Evolutionary conservation across 2,329 filamentous ascomycete species (phyloP).

Genomic region (Calonectria honghensis): DNA sequence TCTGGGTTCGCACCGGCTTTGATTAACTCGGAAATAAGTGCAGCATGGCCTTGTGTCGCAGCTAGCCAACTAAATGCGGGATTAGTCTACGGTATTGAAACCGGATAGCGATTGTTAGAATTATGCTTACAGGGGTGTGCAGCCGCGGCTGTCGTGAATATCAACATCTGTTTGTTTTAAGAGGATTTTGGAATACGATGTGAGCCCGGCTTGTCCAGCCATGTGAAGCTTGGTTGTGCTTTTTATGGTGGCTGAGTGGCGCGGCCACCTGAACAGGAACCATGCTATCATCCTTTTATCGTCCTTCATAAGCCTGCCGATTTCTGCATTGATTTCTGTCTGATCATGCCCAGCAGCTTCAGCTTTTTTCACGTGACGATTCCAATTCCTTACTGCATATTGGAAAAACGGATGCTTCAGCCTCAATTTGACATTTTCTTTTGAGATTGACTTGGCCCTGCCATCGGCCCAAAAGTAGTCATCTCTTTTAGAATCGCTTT

Average conservation of each 20-base stretch:
- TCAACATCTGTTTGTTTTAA: conserved; percentile 43
- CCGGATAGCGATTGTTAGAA: not conserved
- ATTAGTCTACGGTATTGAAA: conserved; percentile 7
- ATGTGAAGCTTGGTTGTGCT: conserved; percentile 42
- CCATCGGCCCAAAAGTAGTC: not conserved
- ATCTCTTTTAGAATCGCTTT: too few species aligned
- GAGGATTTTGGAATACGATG: conserved; percentile 47
- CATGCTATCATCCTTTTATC: conserved; percentile 34
- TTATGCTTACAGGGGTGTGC: conserved; percentile 52
- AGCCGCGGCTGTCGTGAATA: conserved; percentile 33
- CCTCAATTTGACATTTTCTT: conserved; percentile 26
- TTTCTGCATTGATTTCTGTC: conserved; percentile 28
- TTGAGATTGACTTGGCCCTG: not conserved
- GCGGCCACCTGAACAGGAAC: conserved; percentile 42
- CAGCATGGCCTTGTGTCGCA: conserved; percentile 48
- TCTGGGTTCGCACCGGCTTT: conserved; percentile 54
- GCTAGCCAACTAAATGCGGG: conserved; percentile 49
- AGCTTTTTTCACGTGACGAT: conserved; percentile 52
- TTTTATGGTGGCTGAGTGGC: not conserved
- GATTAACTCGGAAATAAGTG: conserved; percentile 47
- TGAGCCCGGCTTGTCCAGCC: conserved; percentile 45
- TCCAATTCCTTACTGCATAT: conserved; percentile 58
- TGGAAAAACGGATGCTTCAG: conserved; percentile 55
- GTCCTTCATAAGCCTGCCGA: conserved; percentile 41
- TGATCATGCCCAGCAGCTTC: conserved; percentile 47